Conservation (phyloP, 2,329 filamentous ascomycete genomes). For the Colletotrichum abscissum region DNA sequence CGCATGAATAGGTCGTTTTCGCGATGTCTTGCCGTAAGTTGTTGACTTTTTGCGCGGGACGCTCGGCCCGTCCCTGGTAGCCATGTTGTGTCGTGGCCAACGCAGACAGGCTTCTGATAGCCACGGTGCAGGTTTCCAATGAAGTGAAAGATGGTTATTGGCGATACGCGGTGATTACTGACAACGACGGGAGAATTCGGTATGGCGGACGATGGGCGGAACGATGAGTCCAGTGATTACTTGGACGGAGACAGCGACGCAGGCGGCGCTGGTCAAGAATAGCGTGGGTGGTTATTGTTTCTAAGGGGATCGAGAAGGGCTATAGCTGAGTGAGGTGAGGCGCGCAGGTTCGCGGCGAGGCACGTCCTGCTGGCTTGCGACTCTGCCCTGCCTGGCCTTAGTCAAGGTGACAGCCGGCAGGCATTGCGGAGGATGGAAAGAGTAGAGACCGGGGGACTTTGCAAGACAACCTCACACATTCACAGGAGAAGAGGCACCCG, state of each 20-base stretch:
- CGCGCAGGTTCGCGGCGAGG: background rate
- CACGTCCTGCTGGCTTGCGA: background rate
- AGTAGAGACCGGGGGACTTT: background rate
- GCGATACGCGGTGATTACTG: background rate
- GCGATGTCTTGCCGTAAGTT: slow-evolving; percentile 36
- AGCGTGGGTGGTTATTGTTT: slow-evolving; percentile 6
- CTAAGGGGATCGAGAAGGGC: background rate
- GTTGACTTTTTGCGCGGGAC: slow-evolving; percentile 31
- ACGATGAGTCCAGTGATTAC: background rate
- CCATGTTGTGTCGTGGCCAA: slow-evolving; percentile 20
- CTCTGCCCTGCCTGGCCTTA: background rate
- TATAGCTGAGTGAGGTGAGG: background rate
- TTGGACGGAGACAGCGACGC: background rate
- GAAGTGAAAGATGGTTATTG: background rate
- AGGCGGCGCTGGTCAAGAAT: background rate
- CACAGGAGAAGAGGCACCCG: background rate
- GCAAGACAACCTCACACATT: background rate
- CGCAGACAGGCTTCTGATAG: background rate
- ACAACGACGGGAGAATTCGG: background rate
- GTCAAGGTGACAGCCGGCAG: background rate
- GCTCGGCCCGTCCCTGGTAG: slow-evolving; percentile 29
- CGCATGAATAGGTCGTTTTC: slow-evolving; percentile 32
- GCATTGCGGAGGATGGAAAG: background rate
- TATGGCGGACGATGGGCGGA: background rate
- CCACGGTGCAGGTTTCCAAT: background rate